Evolutionary conservation across 768 basidiomycete species (phyloP), one percentile per base, ranked within the genome.

Genomic region (Hericium rajendrae): DNA sequence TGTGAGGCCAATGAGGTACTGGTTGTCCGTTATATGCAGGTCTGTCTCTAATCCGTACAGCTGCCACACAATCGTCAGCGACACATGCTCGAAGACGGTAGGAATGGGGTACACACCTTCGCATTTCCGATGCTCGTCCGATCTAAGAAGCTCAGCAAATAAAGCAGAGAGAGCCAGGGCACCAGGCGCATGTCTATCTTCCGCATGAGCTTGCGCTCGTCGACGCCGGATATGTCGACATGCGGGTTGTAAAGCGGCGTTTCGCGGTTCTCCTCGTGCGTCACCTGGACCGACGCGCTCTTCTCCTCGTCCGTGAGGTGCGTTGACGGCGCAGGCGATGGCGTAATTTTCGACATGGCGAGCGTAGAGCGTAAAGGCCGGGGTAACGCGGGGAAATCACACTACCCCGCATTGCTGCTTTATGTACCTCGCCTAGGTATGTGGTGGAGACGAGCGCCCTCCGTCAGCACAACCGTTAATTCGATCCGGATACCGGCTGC

Each of bases 101-200:
- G 12, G 26, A 32, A 18, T 4, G n/a, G 13, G 9, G 43, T 10
- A 60, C 65, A 40, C 51, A 68, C 70, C 61, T 69, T 76, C n/a
- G 76, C 73, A 54, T 81, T 80, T 39, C 78, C 80, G 56, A 80
- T 77, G 56, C 77, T 79, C 59, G 79, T 78, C 28, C 82, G 73
- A 60, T 82, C 80, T 55, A 83, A 69, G 74, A 89, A 91, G 62
- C 84, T 84, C 40, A 91, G 73, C 39, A 91, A 73, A 69, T 90
- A 90, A 62, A 92, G 69, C 54, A 93, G 76, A 4, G 86, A 83
- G 41, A 86, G 65, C 86, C 85, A 88, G 10, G 84, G 82, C 39
- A 86, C 75, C 60, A 86, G 75, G n/a, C 77, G 76, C 57, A 75
- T 62, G 68, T 86, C 86, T 50, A 89, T 77, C 70, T 87, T 90